Evolutionary conservation across 768 basidiomycete genomes (phyloP).

Genomic region (Boletus sensibilis): DNA sequence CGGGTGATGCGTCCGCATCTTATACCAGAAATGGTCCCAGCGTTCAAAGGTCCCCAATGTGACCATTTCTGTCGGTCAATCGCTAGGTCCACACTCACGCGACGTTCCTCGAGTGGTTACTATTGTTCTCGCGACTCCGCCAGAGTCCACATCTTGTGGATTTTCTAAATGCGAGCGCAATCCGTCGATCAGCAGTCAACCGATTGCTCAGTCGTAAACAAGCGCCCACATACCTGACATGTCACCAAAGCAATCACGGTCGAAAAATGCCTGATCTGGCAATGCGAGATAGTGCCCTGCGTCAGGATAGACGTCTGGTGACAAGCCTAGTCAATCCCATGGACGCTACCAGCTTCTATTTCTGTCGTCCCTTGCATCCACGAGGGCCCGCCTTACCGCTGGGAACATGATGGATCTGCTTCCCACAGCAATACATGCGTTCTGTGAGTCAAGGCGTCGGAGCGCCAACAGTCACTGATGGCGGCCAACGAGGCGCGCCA

Average conservation of each 20-base stretch:
- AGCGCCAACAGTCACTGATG: slow-evolving; percentile 1
- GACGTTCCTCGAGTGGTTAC: not conserved
- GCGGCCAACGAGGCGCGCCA: not conserved
- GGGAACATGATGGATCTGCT: not conserved
- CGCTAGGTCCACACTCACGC: not conserved
- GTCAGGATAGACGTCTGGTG: too few species aligned
- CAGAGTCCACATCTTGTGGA: slow-evolving; percentile 2
- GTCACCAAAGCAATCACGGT: not conserved
- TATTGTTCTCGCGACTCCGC: slow-evolving; percentile 20
- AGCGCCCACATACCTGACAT: slow-evolving; percentile 8
- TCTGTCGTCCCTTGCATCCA: not conserved
- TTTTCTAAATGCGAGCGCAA: not conserved
- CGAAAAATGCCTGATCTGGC: not conserved
- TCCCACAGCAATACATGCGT: slow-evolving; percentile 1
- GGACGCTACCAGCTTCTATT: not conserved
- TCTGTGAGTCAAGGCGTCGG: slow-evolving; percentile 22
- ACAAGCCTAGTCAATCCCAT: not conserved
- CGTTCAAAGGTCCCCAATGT: not conserved
- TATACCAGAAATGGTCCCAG: slow-evolving; percentile 16
- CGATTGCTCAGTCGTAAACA: not conserved
- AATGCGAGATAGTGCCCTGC: too few species aligned
- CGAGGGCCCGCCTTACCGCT: not conserved
- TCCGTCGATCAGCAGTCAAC: not conserved
- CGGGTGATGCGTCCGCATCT: slow-evolving; percentile 4
- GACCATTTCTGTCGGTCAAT: slow-evolving; percentile 14